These are phyloP conservation scores for Rhodotorula graminis DNA, from an alignment of 768 basidiomycete genomes.

Conservation along the genomic window DNA sequence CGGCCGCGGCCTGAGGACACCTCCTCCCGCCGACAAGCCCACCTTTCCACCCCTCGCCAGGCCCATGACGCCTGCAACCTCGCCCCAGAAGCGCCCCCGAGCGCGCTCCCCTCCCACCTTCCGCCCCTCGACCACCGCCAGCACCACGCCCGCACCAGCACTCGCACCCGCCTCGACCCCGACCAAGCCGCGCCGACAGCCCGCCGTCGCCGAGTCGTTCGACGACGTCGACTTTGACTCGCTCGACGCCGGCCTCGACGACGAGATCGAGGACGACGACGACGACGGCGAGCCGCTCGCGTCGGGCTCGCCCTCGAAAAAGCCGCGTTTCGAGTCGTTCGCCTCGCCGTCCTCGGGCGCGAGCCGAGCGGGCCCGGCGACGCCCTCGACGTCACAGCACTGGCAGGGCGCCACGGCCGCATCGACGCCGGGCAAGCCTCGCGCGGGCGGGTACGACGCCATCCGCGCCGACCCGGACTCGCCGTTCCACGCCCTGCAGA, in stretches of 20 bases:
- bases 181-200: not conserved
- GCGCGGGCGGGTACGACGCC: not conserved
- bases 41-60: not conserved
- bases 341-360: not conserved
- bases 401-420: not conserved
- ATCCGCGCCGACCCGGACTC: slow-evolving; percentile 24
- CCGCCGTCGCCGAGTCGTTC: not conserved
- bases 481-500: slow-evolving; percentile 24
- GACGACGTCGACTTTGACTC: slow-evolving; percentile 10
- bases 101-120: not conserved
- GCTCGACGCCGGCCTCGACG: not conserved
- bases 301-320: slow-evolving; percentile 3
- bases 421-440: not conserved
- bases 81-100: slow-evolving; percentile 4
- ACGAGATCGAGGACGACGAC: slow-evolving; percentile 20
- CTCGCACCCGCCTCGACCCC: not conserved
- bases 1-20: slow-evolving; percentile 11
- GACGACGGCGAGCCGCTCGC: not conserved
- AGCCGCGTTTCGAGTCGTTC: slow-evolving; percentile 3
- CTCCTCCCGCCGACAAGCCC: not conserved
- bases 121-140: no score
- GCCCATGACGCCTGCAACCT: not conserved
- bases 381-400: not conserved
- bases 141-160: not conserved
- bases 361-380: not conserved